Evolutionary conservation across 78 protist species (phyloP).

Genomic region (Dictyostelium brefeldianum): DNA sequence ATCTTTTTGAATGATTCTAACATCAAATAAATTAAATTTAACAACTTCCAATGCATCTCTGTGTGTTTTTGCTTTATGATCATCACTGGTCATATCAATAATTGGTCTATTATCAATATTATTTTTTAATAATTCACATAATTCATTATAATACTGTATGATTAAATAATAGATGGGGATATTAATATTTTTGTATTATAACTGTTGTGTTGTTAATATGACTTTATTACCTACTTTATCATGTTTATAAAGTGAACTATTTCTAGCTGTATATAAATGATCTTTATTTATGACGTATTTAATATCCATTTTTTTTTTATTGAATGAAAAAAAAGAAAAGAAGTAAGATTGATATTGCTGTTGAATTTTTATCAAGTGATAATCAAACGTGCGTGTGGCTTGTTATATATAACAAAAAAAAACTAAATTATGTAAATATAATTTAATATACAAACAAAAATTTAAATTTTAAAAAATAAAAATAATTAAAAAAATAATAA

Average conservation of each 20-base stretch:
- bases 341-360: not conserved
- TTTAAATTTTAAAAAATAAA: not conserved
- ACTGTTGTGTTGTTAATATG: too few relatives aligned
- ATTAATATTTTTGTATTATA: too few relatives aligned
- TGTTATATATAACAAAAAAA: not conserved
- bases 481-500: not conserved
- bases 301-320: constrained; percentile 26
- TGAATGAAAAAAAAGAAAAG: not conserved
- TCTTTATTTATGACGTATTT: constrained; percentile 15
- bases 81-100: constrained; percentile 19
- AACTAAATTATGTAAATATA: not conserved
- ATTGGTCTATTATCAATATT: constrained; percentile 10
- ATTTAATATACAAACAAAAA: not conserved
- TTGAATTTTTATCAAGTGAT: too few relatives aligned
- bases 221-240: too few relatives aligned
- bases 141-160: not conserved
- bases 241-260: constrained; percentile 15
- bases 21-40: not conserved
- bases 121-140: not conserved
- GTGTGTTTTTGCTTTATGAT: constrained; percentile 15
- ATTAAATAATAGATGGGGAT: too few relatives aligned
- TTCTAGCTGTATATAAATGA: constrained; percentile 14
- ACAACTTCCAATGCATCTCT: constrained; percentile 1
- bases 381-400: too few relatives aligned
- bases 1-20: constrained; percentile 10